Evolutionary conservation across 805 yeast species (phyloP), one percentile per base, ranked within the genome.

Genomic region (Phaffomyces opuntiae): DNA sequence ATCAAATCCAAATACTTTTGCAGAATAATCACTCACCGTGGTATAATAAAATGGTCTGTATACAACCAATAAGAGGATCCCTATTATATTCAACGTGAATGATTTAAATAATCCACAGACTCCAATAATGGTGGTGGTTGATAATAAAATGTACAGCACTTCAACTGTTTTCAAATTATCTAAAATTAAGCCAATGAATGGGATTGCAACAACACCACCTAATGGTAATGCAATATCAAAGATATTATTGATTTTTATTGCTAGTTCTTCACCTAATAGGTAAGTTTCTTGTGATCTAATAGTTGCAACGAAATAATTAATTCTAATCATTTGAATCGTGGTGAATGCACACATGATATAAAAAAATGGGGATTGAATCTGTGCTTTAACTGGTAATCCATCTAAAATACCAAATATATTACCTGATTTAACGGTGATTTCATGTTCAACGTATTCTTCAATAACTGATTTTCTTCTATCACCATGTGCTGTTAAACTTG

Each of bases 41-140:
- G 98, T 90, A 65, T 90, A 91, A 60, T 86, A 89, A 59, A 90
- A 86, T 11, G 98, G 96, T 62, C 98, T 75, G 65, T 86, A 89
- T 2, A 86, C 70, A 11, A 88, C 97, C 53, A 90, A 68, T 29
- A 85, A 52, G 2, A 80, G 54, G 38, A 90, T 84, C 3, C 95
- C 96, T 1, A 75, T 38, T 39, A 84, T 72, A 37, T 90, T 89
- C 2, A 77, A 71, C 1, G 29, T 9, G 34, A 64, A 50, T 40
- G 54, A 52, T 5, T 83, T 70, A 33, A 85, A 53, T 29, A 87
- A 64, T 0, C 96, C 96, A 55, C 78, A 69, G 0, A 83, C 52
- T 11, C 96, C 96, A 50, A 89, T 82, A 5, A 69, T 38, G 3
- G 81, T 55, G 0, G 96, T 83, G 9, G 78, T 65, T 0, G 52